Evolutionary conservation across 768 basidiomycete species (phyloP).

Genomic region (Tubosaeta sp.): DNA sequence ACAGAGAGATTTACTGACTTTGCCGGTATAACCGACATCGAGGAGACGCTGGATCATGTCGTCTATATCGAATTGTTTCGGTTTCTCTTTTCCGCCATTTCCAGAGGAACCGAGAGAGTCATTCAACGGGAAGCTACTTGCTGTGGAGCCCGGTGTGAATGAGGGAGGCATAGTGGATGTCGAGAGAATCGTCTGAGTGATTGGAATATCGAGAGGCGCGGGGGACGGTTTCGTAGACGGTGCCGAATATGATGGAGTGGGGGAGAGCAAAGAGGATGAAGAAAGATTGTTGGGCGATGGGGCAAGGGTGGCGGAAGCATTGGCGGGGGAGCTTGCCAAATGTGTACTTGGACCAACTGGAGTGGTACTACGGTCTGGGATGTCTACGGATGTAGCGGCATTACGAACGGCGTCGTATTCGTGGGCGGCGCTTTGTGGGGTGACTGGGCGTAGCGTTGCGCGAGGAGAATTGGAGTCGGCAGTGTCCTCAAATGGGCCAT

Average conservation of each 20-base stretch:
- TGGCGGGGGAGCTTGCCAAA: constrained; percentile 27
- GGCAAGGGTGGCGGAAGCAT: constrained; percentile 36
- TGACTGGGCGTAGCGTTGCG: constrained; percentile 37
- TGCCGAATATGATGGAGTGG: constrained; percentile 9
- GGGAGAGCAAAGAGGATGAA: constrained; percentile 36
- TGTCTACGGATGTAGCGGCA: constrained; percentile 31
- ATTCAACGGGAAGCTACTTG: constrained; percentile 35
- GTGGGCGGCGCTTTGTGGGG: constrained; percentile 37
- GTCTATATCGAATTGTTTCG: constrained; percentile 83
- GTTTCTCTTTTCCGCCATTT: constrained; percentile 49
- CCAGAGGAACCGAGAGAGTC: constrained; percentile 32
- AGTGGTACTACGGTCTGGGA: constrained; percentile 30
- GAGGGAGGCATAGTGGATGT: constrained; percentile 47
- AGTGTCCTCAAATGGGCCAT: constrained; percentile 39
- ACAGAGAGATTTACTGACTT: constrained; percentile 93
- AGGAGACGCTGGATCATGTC: constrained; percentile 97
- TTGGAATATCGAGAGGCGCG: constrained; percentile 71
- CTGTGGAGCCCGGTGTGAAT: constrained; percentile 50
- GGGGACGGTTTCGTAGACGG: constrained; percentile 39
- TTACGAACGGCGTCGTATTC: constrained; percentile 32
- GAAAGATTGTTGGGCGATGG: constrained; percentile 37
- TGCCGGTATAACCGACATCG: constrained; percentile 96
- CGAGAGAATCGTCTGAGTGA: constrained; percentile 82
- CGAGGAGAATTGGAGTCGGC: constrained; percentile 39
- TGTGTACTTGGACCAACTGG: constrained; percentile 40